These are phyloP conservation scores for Mortierella sp. DNA, from an alignment of 371 early-diverging fungal genomes.

Conservation along the genomic window DNA sequence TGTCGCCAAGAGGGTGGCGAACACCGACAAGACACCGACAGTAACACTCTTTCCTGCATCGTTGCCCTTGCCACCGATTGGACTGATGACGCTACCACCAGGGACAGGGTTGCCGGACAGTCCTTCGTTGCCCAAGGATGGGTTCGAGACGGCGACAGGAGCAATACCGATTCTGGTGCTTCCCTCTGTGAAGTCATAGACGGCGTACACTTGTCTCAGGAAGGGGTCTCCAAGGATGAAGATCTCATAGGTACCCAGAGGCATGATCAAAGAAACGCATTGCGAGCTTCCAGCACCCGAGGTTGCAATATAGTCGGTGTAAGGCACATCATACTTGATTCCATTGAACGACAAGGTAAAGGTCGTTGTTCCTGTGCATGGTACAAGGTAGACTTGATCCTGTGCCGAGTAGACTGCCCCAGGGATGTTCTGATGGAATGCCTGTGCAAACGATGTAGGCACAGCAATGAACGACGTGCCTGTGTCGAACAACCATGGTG, in stretches of 20 bases:
- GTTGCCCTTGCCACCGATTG: too few species aligned
- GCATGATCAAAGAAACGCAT: constrained; percentile 49
- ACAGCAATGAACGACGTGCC: constrained; percentile 54
- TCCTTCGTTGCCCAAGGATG: constrained; percentile 35
- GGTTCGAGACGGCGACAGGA: constrained; percentile 18
- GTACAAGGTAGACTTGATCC: constrained; percentile 26
- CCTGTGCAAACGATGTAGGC: constrained; percentile 33
- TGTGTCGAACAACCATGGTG: constrained; percentile 52
- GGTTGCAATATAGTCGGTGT: constrained; percentile 32
- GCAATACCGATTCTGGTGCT: constrained; percentile 44
- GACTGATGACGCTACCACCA: constrained; percentile 30
- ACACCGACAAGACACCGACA: too few species aligned
- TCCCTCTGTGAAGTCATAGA: constrained; percentile 48
- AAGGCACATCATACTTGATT: constrained; percentile 37
- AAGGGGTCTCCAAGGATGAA: constrained; percentile 51
- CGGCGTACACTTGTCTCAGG: constrained; percentile 44
- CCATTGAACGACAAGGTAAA: constrained; percentile 44
- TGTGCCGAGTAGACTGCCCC: constrained; percentile 22
- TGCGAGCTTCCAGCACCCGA: constrained; percentile 1
- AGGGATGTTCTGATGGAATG: constrained; percentile 35
- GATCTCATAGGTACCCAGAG: constrained; percentile 38
- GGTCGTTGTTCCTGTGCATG: constrained; percentile 37
- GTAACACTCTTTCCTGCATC: too few species aligned
- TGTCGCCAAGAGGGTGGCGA: too few species aligned
- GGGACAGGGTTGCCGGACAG: constrained; percentile 38